Evolutionary conservation across 768 basidiomycete species (phyloP), one percentile per base, ranked within the genome.

Genomic region (Holtermannia corniformis): DNA sequence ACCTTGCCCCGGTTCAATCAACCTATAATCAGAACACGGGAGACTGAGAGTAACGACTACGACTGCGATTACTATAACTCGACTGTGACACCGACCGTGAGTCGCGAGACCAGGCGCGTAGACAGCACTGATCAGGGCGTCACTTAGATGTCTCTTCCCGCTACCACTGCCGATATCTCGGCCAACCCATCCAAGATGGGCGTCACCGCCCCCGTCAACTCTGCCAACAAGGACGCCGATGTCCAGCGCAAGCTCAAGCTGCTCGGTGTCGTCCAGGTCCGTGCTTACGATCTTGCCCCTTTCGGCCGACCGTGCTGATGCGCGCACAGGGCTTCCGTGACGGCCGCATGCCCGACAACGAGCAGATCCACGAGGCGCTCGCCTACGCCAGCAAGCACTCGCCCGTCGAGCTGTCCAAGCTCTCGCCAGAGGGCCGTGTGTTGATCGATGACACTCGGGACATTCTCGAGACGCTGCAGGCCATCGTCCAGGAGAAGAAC

Each of bases 401-500:
- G 7, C 82, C 83, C 12, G 78, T 89, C 41, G 77, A 84, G 50
- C 63, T 79, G 54, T 65, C 75, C 50, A 76, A 83, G 69, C 80
- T 96, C 46, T 89, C 87, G 0, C 76, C 78, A 0, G 85, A 87
- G 13, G 90, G 91, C 43, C 56, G 78, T 75, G 82, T 80, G 60
- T 81, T 96, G 59, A 75, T 91, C 41, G 75, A 80, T 49, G 90
- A 95, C 65, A 71, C 78, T n/a, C 79, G 81, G 42, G 82, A 87
- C 45, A 86, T 95, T 65, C 77, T 93, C 62, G 79, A 81, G 59
- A 90, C 87, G 3, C 76, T 68, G 51, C 78, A 83, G 12, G 61
- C 79, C 40, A 82, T 90, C 52, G 81, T 92, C n/a, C 64, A 76
- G 46, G 78, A 85, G 62, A 95, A 93, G 80, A 95, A 95, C 64